Conservation (phyloP, 2,329 filamentous ascomycete genomes). For the Teratosphaeria zuluensis region DNA sequence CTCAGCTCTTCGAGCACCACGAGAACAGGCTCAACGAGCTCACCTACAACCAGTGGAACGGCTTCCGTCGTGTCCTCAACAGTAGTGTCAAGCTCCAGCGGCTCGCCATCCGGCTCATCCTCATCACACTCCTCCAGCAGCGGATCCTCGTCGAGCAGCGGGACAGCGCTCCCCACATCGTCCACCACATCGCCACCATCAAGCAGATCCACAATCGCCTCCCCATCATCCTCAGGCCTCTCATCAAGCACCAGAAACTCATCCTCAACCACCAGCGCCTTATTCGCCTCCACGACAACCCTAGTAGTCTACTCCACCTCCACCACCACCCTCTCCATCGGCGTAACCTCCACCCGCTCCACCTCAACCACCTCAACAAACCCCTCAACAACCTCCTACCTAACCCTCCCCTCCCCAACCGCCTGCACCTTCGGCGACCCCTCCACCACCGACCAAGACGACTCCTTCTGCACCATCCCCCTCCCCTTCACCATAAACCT, state of each 20-base stretch:
- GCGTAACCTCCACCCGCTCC: constrained; percentile 1
- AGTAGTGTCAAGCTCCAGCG: background rate
- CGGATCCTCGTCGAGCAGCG: too few species aligned
- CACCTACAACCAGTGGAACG: background rate
- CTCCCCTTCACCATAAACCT: constrained; percentile 21
- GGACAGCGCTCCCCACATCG: too few species aligned
- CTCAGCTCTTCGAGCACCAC: background rate
- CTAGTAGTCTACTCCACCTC: constrained; percentile 3
- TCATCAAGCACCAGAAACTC: background rate
- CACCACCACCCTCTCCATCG: background rate
- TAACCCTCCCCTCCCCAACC: constrained; percentile 20
- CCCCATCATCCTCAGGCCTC: background rate
- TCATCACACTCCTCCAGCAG: background rate
- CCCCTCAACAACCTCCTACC: constrained; percentile 8
- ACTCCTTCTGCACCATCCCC: constrained; percentile 24
- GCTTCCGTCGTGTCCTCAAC: background rate
- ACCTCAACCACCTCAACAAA: constrained; percentile 5
- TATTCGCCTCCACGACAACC: background rate
- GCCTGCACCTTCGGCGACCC: constrained; percentile 24
- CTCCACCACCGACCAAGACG: constrained; percentile 20
- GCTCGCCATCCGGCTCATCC: background rate
- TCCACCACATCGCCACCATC: background rate
- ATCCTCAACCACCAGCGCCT: background rate
- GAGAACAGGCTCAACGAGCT: background rate
- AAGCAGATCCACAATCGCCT: background rate